A percentile compares a stretch with the other conserved stretches of the same genome.
These are phyloP conservation scores for Auricularia heimuer DNA, from an alignment of 768 basidiomycete genomes.

Conservation along the genomic window DNA sequence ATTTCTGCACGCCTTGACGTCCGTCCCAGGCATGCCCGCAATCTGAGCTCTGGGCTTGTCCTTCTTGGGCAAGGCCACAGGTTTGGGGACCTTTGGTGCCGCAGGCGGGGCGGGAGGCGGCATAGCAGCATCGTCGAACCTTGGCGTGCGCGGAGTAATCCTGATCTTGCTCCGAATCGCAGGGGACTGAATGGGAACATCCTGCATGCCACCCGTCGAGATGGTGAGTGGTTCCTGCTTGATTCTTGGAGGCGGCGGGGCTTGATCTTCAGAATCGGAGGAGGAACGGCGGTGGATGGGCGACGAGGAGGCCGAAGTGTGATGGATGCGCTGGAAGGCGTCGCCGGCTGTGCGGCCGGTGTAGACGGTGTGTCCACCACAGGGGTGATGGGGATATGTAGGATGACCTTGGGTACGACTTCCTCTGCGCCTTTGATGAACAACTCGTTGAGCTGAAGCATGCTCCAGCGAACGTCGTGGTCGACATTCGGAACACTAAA, in stretches of 20 bases:
- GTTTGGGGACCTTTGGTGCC: conserved; percentile 23
- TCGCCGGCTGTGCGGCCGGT: conserved; percentile 30
- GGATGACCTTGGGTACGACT: conserved; percentile 73
- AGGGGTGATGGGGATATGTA: conserved; percentile 63
- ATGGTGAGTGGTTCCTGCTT: conserved; percentile 13
- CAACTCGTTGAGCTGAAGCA: conserved; percentile 86
- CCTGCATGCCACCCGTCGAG: conserved; percentile 23
- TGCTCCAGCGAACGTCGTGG: conserved; percentile 82
- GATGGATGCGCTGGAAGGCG: conserved; percentile 40
- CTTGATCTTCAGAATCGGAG: conserved; percentile 48
- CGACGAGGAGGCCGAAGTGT: background rate
- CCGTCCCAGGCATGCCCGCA: conserved; percentile 66
- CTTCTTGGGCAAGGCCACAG: conserved; percentile 17
- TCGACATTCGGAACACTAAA: conserved; percentile 65
- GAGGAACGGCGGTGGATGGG: conserved; percentile 12
- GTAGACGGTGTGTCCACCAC: conserved; percentile 47
- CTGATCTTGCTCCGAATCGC: background rate
- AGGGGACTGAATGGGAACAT: background rate
- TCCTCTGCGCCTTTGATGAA: conserved; percentile 78
- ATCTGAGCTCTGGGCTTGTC: conserved; percentile 60
- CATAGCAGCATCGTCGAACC: conserved; percentile 3
- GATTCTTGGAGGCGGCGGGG: conserved; percentile 29
- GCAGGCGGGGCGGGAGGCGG: conserved; percentile 13
- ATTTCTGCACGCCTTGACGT: conserved; percentile 64
- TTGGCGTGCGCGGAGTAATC: conserved; percentile 14